These are phyloP conservation scores for Sabuloglossum arenarium DNA, from an alignment of 495 filamentous ascomycete genomes.

Conservation along the genomic window DNA sequence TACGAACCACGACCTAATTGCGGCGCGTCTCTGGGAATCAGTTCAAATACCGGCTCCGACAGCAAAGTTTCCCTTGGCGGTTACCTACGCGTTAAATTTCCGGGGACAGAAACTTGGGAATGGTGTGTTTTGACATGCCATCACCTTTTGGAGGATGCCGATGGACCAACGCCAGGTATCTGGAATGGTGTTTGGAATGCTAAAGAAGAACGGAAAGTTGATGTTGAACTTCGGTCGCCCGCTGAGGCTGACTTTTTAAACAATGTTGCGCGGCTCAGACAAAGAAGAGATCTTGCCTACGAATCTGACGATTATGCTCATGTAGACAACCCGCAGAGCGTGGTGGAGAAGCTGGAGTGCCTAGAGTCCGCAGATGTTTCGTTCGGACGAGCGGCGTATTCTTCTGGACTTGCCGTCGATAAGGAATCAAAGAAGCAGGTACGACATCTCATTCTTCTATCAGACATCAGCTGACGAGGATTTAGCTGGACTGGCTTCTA, in stretches of 20 bases:
- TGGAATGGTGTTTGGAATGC: too few species aligned
- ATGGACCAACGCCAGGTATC: neutral
- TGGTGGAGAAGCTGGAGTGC: neutral
- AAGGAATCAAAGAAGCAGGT: neutral
- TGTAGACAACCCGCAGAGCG: neutral
- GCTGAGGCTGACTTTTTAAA: too few species aligned
- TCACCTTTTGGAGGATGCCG: neutral
- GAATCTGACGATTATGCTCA: neutral
- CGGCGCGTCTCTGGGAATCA: neutral
- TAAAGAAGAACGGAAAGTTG: too few species aligned
- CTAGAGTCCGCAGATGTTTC: too few species aligned
- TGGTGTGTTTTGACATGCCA: neutral
- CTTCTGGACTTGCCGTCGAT: neutral
- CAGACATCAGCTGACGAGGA: too few species aligned
- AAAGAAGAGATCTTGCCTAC: too few species aligned
- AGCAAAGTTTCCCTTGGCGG: neutral
- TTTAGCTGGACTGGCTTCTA: conserved; percentile 3
- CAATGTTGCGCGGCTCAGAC: too few species aligned
- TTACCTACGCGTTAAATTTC: neutral
- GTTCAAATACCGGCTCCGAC: too few species aligned
- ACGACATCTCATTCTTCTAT: neutral
- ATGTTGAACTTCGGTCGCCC: too few species aligned
- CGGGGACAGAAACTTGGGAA: neutral
- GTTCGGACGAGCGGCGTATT: neutral
- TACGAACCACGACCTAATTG: neutral